Evolutionary conservation across 1,284 basidiomycete genomes (phyloP).

Genomic region (Tylopilus microsporus): DNA sequence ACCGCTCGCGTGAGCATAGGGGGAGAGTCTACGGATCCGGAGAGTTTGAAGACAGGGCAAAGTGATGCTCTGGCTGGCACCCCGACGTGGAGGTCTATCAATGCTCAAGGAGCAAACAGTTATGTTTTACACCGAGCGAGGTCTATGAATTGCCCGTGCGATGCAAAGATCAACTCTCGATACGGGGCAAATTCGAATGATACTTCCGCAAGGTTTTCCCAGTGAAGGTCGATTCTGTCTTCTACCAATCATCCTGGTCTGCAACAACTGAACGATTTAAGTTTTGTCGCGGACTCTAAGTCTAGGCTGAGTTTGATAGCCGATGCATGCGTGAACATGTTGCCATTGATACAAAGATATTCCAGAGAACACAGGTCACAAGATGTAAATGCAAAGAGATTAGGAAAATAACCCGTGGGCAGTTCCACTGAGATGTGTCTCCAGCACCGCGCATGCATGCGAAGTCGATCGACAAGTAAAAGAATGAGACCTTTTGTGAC

Average conservation of each 20-base stretch:
- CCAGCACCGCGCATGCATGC: conserved; percentile 15
- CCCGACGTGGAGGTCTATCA: not conserved
- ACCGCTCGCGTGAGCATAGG: not conserved
- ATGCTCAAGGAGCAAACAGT: conserved; percentile 6
- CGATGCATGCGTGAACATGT: not conserved
- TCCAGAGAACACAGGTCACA: conserved; percentile 20
- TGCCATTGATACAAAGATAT: conserved; percentile 9
- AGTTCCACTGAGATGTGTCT: conserved; percentile 15
- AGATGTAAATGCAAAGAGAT: conserved; percentile 13
- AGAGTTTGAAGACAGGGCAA: conserved; percentile 16
- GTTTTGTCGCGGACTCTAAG: conserved; percentile 11
- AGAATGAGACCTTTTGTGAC: conserved; percentile 9
- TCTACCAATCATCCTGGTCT: not conserved
- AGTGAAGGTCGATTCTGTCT: conserved; percentile 6
- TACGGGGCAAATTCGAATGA: conserved; percentile 15
- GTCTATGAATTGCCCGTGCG: not conserved
- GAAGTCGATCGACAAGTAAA: conserved; percentile 14
- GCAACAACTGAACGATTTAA: conserved; percentile 16
- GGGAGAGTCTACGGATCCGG: conserved; percentile 11
- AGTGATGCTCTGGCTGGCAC: not conserved
- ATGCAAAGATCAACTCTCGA: not conserved
- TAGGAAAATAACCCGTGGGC: conserved; percentile 9
- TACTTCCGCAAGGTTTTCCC: conserved; percentile 13
- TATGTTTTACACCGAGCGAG: conserved; percentile 13
- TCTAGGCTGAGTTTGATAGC: not conserved